Base-by-base conservation (phyloP, 2,329 filamentous ascomycete genomes). In the Acephala macrosclerotiorum region DNA sequence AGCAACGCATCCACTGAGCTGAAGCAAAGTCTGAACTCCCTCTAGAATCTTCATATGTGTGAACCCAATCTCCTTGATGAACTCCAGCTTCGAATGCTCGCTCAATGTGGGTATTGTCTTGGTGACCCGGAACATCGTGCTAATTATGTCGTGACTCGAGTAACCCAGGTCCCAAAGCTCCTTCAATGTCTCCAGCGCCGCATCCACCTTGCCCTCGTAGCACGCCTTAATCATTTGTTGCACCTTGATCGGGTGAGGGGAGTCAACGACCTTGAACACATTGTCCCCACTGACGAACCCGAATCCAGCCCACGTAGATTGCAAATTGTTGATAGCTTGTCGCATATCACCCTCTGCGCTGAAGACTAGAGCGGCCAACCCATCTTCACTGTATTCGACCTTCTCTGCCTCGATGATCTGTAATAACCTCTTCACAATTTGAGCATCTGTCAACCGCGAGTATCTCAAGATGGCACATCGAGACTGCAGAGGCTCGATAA, bases 41-140 rank as follows among this genome's bases (percentile, higher is more conserved):
- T 99, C 96, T n/a, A 99, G 83, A 63, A 99, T 95, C 78, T 96
- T 94, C 96, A 99, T 99, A 77, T 99, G 96, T 2, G 96, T 97
- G 79, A 98, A 98, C 61, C 96, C 96, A 79, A 99, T 99, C 81
- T 97, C 96, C 81, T 94, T 95, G 81, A 98, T 97, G 74, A 98
- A 99, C 77, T 98, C 95, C 68, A 99, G 84, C 82, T 97, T 97
- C 18, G 94, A 89, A 79, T 98, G 94, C 80, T 99, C 96, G 71
- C 93, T 96, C 64, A 99, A 82, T 1, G 91, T 93, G 1, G 93
- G 92, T 66, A 98, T 94, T 1, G 94, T 96, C 83, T 98, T 99
- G 55, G 96, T 98, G 66, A 99, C 96, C 75, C 91, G 90, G 84
- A 99, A 98, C 96, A 99, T 99, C 68, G 95, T 99, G 80, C 92